These are phyloP conservation scores for Aurantiochytrium sp. DNA, from an alignment of 108 stramenopile genomes.

Conservation along the genomic window DNA sequence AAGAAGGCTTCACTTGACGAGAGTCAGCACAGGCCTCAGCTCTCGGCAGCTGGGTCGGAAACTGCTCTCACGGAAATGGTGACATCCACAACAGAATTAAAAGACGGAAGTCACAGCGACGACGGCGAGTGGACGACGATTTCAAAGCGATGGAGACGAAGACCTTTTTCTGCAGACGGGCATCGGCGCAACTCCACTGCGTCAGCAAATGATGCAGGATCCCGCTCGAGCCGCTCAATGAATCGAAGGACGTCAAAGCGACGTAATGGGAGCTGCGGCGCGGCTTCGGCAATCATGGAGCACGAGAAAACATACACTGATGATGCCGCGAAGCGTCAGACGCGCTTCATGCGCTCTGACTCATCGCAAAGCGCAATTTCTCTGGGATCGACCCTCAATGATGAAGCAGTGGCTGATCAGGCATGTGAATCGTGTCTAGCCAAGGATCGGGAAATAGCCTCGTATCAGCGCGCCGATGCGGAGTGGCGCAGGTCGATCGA, in stretches of 20 bases:
- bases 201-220: not conserved
- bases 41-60: too few relatives aligned
- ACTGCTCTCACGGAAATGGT: too few relatives aligned
- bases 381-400: not conserved
- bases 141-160: not conserved
- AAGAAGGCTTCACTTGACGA: not conserved
- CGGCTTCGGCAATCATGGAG: not conserved
- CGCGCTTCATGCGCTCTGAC: not conserved
- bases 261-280: not conserved
- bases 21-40: not conserved
- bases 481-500: not conserved
- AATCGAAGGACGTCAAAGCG: not conserved
- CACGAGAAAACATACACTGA: not conserved
- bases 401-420: not conserved
- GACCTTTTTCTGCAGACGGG: slow-evolving; percentile 5
- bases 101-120: not conserved
- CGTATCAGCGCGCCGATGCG: not conserved
- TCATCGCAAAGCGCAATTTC: not conserved
- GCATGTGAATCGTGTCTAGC: too few relatives aligned
- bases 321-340: not conserved
- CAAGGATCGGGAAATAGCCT: not conserved
- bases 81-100: not conserved
- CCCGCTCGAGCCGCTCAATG: not conserved
- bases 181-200: not conserved
- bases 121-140: slow-evolving; percentile 11